phyloP scores from a whole-genome alignment of 2,329 filamentous ascomycete genomes.

The Penicillium verrucosum region DNA sequence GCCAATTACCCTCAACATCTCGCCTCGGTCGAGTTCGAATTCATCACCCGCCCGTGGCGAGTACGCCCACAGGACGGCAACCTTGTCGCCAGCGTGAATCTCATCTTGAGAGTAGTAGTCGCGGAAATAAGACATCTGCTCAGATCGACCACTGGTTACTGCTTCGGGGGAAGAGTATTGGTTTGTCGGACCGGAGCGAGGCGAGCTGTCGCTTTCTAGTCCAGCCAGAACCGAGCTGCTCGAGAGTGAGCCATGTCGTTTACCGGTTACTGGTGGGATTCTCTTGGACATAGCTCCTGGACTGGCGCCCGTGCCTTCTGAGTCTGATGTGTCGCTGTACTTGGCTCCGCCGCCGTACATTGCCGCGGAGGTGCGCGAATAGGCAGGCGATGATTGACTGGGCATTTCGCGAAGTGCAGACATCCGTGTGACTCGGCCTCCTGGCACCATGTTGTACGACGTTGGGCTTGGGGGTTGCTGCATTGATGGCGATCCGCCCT shows the following conservation, averaged over 20 bases:
- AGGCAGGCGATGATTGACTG: slow-evolving; percentile 59
- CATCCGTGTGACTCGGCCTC: slow-evolving; percentile 91
- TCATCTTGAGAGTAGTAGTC: slow-evolving; percentile 98
- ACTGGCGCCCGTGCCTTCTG: slow-evolving; percentile 68
- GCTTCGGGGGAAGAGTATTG: slow-evolving; percentile 83
- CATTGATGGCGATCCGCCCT: slow-evolving; percentile 37
- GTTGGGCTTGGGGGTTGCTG: slow-evolving; percentile 43
- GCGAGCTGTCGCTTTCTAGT: slow-evolving; percentile 67
- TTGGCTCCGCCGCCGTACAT: slow-evolving; percentile 48
- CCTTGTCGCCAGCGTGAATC: slow-evolving; percentile 85
- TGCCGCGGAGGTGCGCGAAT: slow-evolving; percentile 50
- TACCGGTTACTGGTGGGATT: slow-evolving; percentile 48
- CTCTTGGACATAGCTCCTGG: slow-evolving; percentile 63
- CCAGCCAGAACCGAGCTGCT: slow-evolving; percentile 71
- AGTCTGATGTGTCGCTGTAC: slow-evolving; percentile 54
- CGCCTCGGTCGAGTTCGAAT: slow-evolving; percentile 86
- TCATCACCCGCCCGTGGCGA: slow-evolving; percentile 91
- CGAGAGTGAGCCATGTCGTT: slow-evolving; percentile 83
- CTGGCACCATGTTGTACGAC: slow-evolving; percentile 74
- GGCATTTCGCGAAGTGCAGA: slow-evolving; percentile 80
- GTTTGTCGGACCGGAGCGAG: slow-evolving; percentile 62
- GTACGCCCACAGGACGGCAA: slow-evolving; percentile 93
- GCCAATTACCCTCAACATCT: slow-evolving; percentile 96
- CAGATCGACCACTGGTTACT: slow-evolving; percentile 82
- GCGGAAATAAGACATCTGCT: slow-evolving; percentile 94